Percentiles rank a stretch among this genome's conserved stretches.
Evolutionary conservation across 192 early-diverging fungal genomes (phyloP).

Genomic region (Gorgonomyces haynaldii): DNA sequence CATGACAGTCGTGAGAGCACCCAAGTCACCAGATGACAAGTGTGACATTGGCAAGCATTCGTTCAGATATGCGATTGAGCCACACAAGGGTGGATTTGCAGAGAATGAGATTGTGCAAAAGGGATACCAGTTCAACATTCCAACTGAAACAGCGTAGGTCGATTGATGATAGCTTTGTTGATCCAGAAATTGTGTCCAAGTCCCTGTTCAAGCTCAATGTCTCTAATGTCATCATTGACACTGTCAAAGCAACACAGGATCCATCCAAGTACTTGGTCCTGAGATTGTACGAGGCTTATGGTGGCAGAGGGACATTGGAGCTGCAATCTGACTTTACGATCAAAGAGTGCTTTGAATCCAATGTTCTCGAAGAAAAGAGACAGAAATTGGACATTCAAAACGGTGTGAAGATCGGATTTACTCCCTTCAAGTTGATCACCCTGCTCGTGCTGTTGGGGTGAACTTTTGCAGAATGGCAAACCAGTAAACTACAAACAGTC

Average conservation of each 20-base stretch:
- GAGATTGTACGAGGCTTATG: slow-evolving; percentile 84
- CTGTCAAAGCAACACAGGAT: slow-evolving; percentile 82
- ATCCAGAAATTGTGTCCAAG: not conserved
- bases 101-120: slow-evolving; percentile 76
- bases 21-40: slow-evolving; percentile 66
- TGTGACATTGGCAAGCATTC: slow-evolving; percentile 65
- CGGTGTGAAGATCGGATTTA: slow-evolving; percentile 1
- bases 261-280: slow-evolving; percentile 55
- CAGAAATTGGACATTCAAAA: not conserved
- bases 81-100: slow-evolving; percentile 71
- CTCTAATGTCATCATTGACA: slow-evolving; percentile 80
- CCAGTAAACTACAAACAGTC: no score
- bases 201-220: slow-evolving; percentile 12
- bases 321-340: slow-evolving; percentile 25
- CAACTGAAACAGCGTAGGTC: slow-evolving; percentile 19
- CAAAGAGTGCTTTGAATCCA: not conserved
- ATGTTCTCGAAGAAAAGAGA: slow-evolving; percentile 10
- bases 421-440: slow-evolving; percentile 11
- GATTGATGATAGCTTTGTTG: not conserved
- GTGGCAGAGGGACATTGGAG: slow-evolving; percentile 58
- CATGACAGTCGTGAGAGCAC: slow-evolving; percentile 75
- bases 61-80: slow-evolving; percentile 84
- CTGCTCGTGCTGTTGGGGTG: slow-evolving; percentile 7
- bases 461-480: no score
- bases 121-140: slow-evolving; percentile 86